phyloP scores from a whole-genome alignment of 352 stramenopile species.

The Globisporangium okanoganense region DNA sequence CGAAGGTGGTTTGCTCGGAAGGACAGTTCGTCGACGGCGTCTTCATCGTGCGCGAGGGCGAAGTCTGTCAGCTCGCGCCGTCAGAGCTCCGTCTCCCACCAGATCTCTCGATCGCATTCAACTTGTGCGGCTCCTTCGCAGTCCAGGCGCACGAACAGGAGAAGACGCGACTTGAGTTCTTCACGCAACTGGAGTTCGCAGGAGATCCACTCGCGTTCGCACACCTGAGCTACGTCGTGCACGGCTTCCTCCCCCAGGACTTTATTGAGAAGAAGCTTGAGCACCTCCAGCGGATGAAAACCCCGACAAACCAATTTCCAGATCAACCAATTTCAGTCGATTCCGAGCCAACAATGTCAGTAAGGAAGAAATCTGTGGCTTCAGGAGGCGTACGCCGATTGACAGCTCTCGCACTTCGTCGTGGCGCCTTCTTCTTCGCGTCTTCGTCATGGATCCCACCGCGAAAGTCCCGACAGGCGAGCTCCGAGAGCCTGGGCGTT shows the following conservation, averaged over 20 bases:
- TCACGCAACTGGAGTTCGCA: conserved; percentile 45
- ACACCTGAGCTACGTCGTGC: conserved; percentile 38
- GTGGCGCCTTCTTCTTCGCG: conserved; percentile 47
- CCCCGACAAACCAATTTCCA: not conserved
- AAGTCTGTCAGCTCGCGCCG: conserved; percentile 44
- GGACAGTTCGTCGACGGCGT: conserved; percentile 52
- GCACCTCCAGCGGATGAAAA: conserved; percentile 3
- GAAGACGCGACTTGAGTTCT: conserved; percentile 36
- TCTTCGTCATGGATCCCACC: conserved; percentile 53
- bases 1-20: conserved; percentile 50
- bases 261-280: conserved; percentile 27
- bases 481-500: conserved; percentile 14
- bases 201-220: conserved; percentile 47
- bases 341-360: not conserved
- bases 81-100: conserved; percentile 33
- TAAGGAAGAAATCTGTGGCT: not conserved
- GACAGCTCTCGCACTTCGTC: conserved; percentile 24
- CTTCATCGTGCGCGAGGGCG: conserved; percentile 43
- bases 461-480: conserved; percentile 21
- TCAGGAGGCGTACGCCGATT: not conserved
- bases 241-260: conserved; percentile 45
- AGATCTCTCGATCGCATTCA: conserved; percentile 46
- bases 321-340: not conserved
- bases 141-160: conserved; percentile 20
- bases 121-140: conserved; percentile 38